phyloP scores from a whole-genome alignment of 169 alveolate genomes.

The Miamiensis avidus region DNA sequence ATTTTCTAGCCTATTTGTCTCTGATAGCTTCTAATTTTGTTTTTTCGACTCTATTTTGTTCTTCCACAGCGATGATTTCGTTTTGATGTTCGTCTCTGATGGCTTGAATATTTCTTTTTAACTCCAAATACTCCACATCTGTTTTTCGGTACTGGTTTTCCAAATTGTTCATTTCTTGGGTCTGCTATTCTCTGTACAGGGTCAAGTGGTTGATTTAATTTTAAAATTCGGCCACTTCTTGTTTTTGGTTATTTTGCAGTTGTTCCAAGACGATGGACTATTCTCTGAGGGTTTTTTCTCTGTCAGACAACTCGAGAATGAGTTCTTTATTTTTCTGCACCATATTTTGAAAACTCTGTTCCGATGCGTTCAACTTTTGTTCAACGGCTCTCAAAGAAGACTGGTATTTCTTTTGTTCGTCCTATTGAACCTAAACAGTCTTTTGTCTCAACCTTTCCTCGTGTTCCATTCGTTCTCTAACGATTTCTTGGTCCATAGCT shows the following conservation, averaged over 20 bases:
- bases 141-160: neutral
- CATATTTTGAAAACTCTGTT: neutral
- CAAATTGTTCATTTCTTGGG: neutral
- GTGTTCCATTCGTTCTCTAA: neutral
- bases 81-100: neutral
- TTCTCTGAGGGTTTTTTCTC: neutral
- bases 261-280: neutral
- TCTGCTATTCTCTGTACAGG: neutral
- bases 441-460: neutral
- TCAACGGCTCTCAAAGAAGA: neutral
- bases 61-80: neutral
- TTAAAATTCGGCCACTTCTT: neutral
- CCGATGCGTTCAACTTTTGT: neutral
- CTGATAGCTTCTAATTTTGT: neutral
- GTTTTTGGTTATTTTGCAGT: neutral
- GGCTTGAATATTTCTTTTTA: neutral
- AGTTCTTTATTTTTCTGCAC: neutral
- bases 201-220: neutral
- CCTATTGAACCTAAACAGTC: neutral
- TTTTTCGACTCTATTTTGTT: neutral
- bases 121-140: neutral
- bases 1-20: neutral
- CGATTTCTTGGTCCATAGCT: neutral
- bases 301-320: neutral
- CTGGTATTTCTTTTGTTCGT: neutral